Base-by-base conservation (phyloP, 2,329 filamentous ascomycete genomes). In the Hymenoscyphus infarciens region DNA sequence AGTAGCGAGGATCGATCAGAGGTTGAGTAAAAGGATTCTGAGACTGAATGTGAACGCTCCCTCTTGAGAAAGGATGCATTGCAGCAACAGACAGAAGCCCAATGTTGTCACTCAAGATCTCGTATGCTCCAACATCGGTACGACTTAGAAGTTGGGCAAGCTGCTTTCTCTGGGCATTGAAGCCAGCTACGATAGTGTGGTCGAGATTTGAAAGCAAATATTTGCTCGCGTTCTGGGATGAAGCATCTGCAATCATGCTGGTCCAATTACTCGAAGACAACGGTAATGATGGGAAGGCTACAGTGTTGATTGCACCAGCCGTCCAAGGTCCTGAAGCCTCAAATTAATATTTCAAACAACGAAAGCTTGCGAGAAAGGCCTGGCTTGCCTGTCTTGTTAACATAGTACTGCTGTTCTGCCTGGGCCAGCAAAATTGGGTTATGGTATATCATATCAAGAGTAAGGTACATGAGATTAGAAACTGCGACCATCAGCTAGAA, bases 31-130 rank as follows among this genome's bases (percentile, higher is more conserved):
- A 71, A 10, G 77, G 70, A 33, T 79, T 75, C 0, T 74, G 62
- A 1, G 76, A 75, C 5, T 73, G 70, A 64, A 87, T 83, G 73
- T 88, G 85, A 57, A 85, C 80, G 58, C 76, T 78, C 1, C 86
- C 86, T 1, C 84, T 79, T 1, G 82, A 83, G 70, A 85, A 82
- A 0, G 86, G 74, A 62, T 79, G 86, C 63, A 81, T 80, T 55
- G 82, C 74, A 1, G 69, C 62, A 22, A 70, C 65, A 42, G 68
- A 66, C 27, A 69, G 63, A 45, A 69, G 64, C 10, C 69, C 68
- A 55, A 68, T 54, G 31, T 69, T 69, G 53, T 70, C 62, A 22
- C 66, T 68, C 49, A 71, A 59, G 4, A 71, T 59, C 56, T 71
- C 69, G n/a, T 66, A 71, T 1, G 66, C 69, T 25, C 69, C 66